Percentiles rank a stretch among this genome's conserved stretches.
Evolutionary conservation across 352 stramenopile genomes (phyloP).

Genomic region (Pelagophyceae sp.): DNA sequence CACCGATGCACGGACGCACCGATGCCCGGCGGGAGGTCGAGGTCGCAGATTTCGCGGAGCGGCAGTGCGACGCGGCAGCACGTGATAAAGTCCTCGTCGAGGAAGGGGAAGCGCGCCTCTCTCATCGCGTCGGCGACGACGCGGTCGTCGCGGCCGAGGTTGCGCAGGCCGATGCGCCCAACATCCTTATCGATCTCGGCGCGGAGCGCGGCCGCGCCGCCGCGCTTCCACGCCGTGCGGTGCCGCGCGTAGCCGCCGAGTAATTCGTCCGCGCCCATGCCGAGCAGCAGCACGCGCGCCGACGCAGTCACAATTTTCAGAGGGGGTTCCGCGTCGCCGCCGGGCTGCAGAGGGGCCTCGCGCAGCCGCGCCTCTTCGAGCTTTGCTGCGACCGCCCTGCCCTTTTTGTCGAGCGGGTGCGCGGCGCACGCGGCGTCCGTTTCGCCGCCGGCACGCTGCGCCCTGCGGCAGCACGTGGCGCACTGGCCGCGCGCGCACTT

Average conservation of each 20-base stretch:
- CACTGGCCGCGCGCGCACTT: not conserved
- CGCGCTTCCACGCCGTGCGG: conserved; percentile 61
- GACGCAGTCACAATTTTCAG: not conserved
- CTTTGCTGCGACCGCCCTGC: too few species aligned
- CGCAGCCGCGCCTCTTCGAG: too few species aligned
- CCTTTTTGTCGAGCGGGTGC: not conserved
- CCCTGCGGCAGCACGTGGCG: not conserved
- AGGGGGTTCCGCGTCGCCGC: not conserved
- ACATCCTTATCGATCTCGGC: conserved; percentile 75
- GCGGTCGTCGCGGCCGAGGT: conserved; percentile 88
- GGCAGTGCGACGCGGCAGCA: not conserved
- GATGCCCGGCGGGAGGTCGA: not conserved
- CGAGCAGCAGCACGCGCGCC: conserved; percentile 66
- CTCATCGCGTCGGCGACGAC: conserved; percentile 75
- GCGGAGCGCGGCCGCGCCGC: conserved; percentile 49
- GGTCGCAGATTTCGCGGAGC: not conserved
- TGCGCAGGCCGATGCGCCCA: conserved; percentile 80
- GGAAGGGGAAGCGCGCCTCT: conserved; percentile 84
- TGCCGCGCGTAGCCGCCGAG: conserved; percentile 87
- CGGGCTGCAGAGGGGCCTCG: too few species aligned
- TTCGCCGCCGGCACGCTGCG: not conserved
- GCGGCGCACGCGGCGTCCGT: not conserved
- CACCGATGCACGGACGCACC: too few species aligned
- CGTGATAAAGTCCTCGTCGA: conserved; percentile 78
- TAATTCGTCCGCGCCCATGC: conserved; percentile 89